Conservation (phyloP, 805 yeast genomes). For the Candida xiaguanensis region DNA sequence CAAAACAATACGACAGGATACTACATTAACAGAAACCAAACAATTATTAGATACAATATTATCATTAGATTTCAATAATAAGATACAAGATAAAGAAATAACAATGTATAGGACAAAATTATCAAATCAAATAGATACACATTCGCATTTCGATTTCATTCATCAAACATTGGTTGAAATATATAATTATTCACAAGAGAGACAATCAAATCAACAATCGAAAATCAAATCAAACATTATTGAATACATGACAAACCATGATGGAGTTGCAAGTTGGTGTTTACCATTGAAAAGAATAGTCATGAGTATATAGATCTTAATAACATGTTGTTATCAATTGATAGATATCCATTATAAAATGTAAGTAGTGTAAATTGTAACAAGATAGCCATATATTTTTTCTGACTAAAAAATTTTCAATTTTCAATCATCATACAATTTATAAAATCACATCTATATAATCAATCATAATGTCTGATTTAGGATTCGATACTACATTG, state of each 20-base stretch:
- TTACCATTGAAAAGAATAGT: constrained; percentile 58
- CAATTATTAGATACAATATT: constrained; percentile 10
- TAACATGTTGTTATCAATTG: no score
- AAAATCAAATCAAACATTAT: constrained; percentile 28
- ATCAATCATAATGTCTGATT: constrained; percentile 34
- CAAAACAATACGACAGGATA: neutral
- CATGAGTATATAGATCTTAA: no score
- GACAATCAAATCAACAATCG: constrained; percentile 13
- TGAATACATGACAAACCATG: constrained; percentile 55
- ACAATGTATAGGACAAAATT: constrained; percentile 43
- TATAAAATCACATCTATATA: constrained; percentile 7
- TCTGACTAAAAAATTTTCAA: constrained; percentile 6
- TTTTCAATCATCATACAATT: neutral
- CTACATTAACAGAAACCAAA: neutral
- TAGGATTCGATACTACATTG: constrained; percentile 72
- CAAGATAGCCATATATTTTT: neutral
- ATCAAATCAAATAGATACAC: neutral
- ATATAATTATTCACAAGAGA: neutral
- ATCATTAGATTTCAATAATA: constrained; percentile 15
- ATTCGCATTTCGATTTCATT: constrained; percentile 14
- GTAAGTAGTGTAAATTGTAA: neutral
- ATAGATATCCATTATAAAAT: neutral
- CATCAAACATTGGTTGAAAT: constrained; percentile 8
- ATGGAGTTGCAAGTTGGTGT: constrained; percentile 63
- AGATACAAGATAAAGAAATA: constrained; percentile 40